Evolutionary conservation across 805 yeast genomes (phyloP).

Genomic region (Saturnispora hagleri): DNA sequence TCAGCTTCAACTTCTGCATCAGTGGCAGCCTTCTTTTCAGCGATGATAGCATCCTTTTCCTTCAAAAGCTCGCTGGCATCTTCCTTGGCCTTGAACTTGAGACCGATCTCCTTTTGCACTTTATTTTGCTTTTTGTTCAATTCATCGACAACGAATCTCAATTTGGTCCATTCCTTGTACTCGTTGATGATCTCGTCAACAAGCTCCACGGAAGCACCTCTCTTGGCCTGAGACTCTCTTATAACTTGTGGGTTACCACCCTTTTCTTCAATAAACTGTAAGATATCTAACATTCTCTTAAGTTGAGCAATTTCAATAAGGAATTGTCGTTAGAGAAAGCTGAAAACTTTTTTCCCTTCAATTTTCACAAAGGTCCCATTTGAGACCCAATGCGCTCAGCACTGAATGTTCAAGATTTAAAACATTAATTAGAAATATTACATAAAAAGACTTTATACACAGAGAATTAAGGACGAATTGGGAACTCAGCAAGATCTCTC

Average conservation of each 20-base stretch:
- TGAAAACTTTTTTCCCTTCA: neutral
- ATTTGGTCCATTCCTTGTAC: conserved; percentile 87
- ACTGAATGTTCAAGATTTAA: neutral
- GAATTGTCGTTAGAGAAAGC: neutral
- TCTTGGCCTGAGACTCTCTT: conserved; percentile 81
- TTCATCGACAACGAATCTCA: conserved; percentile 84
- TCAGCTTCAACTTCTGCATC: conserved; percentile 76
- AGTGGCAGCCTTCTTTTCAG: conserved; percentile 57
- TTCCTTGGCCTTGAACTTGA: conserved; percentile 88
- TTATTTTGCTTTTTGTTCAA: conserved; percentile 81
- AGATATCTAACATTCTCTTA: conserved; percentile 73
- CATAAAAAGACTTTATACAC: neutral
- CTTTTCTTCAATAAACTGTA: conserved; percentile 87
- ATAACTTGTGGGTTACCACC: conserved; percentile 93
- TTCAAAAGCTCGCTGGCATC: conserved; percentile 79
- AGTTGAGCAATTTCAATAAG: neutral
- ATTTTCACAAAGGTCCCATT: neutral
- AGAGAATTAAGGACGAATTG: conserved; percentile 3
- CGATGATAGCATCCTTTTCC: conserved; percentile 67
- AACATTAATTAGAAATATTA: neutral
- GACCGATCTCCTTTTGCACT: conserved; percentile 87
- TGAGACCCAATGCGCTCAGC: neutral
- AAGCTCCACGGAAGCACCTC: conserved; percentile 89
- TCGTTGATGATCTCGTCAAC: conserved; percentile 92
- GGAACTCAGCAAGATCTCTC: conserved; percentile 5